phyloP scores from a whole-genome alignment of 129 eudicot genomes.

The Scalesia atractyloides region DNA sequence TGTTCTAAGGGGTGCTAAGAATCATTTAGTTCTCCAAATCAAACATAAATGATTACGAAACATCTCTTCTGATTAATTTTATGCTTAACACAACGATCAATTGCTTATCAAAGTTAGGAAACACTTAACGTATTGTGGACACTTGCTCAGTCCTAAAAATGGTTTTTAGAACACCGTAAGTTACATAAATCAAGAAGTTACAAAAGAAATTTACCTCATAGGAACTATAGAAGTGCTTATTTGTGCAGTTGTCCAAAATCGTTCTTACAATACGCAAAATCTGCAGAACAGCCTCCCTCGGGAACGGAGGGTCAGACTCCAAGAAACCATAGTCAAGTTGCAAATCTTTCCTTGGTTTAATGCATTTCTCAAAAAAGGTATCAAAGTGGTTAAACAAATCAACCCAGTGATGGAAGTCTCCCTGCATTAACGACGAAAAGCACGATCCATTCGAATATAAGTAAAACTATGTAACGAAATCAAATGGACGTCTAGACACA shows the following conservation, averaged over 20 bases:
- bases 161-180: neutral
- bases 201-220: conserved; percentile 70
- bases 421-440: conserved; percentile 55
- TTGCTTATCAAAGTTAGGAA: conserved; percentile 4
- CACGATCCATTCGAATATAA: conserved; percentile 20
- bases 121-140: neutral
- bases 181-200: neutral
- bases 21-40: neutral
- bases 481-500: conserved; percentile 28
- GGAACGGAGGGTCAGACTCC: conserved; percentile 87
- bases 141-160: neutral
- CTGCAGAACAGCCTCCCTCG: conserved; percentile 88
- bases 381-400: conserved; percentile 93
- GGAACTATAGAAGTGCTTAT: conserved; percentile 86
- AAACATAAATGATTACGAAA: neutral
- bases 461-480: neutral
- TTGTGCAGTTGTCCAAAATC: conserved; percentile 89
- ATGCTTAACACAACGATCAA: neutral
- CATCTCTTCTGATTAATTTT: neutral
- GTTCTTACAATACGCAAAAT: conserved; percentile 85
- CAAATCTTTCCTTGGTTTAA: conserved; percentile 91
- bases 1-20: neutral
- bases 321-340: conserved; percentile 72
- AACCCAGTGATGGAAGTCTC: conserved; percentile 96
- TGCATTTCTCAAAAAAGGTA: conserved; percentile 80